Evolutionary conservation across 805 yeast species (phyloP).

Genomic region (Nakazawaea ambrosiae): DNA sequence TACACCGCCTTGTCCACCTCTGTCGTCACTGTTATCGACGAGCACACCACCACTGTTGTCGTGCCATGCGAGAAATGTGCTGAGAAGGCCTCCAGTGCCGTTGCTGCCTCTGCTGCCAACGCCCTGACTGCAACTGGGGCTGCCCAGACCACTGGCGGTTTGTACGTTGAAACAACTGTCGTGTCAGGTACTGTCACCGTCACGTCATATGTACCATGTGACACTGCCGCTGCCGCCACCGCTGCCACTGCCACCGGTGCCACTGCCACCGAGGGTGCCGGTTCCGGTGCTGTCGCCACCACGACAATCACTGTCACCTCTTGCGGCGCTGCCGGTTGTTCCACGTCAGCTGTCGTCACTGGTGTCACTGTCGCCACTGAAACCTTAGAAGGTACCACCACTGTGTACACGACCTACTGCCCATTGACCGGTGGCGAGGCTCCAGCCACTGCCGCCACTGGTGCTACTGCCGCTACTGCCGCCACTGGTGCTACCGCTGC

Average conservation of each 20-base stretch:
- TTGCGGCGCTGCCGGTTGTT: slow-evolving; percentile 13
- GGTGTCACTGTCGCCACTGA: slow-evolving; percentile 13
- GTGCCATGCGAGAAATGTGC: slow-evolving; percentile 8
- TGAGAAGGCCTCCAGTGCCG: slow-evolving; percentile 10
- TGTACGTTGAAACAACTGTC: slow-evolving; percentile 8
- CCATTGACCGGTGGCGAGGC: slow-evolving; percentile 7
- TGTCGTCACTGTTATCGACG: slow-evolving; percentile 7
- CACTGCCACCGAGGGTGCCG: slow-evolving; percentile 13
- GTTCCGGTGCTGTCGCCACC: slow-evolving; percentile 13
- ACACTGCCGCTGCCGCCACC: slow-evolving; percentile 14
- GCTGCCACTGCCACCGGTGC: slow-evolving; percentile 12
- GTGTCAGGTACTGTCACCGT: slow-evolving; percentile 10
- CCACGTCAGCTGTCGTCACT: slow-evolving; percentile 11
- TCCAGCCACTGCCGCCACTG: slow-evolving; percentile 1
- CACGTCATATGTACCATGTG: slow-evolving; percentile 10
- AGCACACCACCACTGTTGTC: slow-evolving; percentile 10
- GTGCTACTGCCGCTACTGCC: slow-evolving; percentile 3
- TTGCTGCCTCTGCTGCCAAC: slow-evolving; percentile 6
- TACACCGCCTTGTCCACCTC: slow-evolving; percentile 10
- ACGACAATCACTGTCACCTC: slow-evolving; percentile 13
- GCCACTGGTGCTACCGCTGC: slow-evolving; percentile 4
- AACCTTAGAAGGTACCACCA: slow-evolving; percentile 1
- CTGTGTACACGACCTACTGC: slow-evolving; percentile 3
- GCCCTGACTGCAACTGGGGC: slow-evolving; percentile 8
- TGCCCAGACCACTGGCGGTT: slow-evolving; percentile 8